These are phyloP conservation scores for Cyclotella cryptica DNA, from an alignment of 108 stramenopile genomes.

Conservation along the genomic window DNA sequence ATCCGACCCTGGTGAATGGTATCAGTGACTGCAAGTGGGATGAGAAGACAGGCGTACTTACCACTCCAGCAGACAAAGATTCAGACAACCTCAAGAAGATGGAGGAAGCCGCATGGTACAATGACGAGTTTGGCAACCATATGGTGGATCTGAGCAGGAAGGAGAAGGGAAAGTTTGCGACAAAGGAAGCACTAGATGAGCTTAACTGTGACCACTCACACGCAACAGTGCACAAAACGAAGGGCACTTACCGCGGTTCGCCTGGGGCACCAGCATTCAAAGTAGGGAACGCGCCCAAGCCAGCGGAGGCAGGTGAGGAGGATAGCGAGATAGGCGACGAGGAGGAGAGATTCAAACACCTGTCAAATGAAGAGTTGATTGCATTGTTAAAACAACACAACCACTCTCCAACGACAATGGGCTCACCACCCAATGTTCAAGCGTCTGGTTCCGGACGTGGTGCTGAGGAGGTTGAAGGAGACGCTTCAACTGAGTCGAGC, in stretches of 20 bases:
- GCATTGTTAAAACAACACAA: background rate
- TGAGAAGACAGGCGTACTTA: background rate
- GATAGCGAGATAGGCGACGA: background rate
- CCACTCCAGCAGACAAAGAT: slow-evolving; percentile 6
- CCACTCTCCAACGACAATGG: background rate
- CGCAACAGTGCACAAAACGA: background rate
- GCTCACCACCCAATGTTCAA: slow-evolving; percentile 6
- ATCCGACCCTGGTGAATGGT: background rate
- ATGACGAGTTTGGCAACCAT: slow-evolving; percentile 1
- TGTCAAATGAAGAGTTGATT: background rate
- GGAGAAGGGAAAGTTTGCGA: background rate
- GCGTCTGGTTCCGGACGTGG: background rate
- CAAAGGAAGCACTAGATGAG: background rate
- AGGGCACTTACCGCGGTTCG: background rate
- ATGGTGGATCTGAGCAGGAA: slow-evolving; percentile 1
- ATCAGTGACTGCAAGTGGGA: slow-evolving; percentile 12
- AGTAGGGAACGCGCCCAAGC: no score
- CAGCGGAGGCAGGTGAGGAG: background rate
- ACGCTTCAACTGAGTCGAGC: no score
- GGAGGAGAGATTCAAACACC: background rate
- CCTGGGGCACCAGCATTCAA: background rate
- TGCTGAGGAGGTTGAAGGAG: background rate
- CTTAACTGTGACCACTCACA: background rate
- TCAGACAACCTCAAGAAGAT: background rate
- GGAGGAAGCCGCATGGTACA: slow-evolving; percentile 15